Evolutionary conservation across 2,329 filamentous ascomycete species (phyloP), one percentile per base, ranked within the genome.

Genomic region (Calonectria henricotiae): DNA sequence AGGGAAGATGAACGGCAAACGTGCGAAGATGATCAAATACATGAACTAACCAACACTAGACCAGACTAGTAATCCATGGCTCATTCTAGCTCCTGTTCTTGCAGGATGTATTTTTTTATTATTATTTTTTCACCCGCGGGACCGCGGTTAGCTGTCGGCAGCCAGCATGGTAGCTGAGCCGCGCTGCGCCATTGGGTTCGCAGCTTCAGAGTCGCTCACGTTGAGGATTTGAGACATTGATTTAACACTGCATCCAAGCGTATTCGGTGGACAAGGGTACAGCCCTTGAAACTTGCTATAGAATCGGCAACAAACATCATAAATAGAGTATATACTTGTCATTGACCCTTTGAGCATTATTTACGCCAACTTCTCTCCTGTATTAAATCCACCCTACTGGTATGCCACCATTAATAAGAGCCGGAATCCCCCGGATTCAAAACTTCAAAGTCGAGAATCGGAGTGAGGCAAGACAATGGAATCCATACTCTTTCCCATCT

Each of bases 241-340:
- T 39, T 58, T 58, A 17, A 58, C 35, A 39, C 37, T 39, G 32
- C 51, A 39, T 9, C 51, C 32, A 17, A 58, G 51, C 51, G 51
- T 39, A 37, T 58, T 35, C 7, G 23, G 51, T 27, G 32, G n/a
- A n/a, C 51, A 25, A 4, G 25, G 20, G 3, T 39, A 32, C 51
- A 58, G 51, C 32, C 9, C 11, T 17, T 27, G 51, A 58, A 58
- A 58, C 51, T 2, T 39, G 51, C 51, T 58, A 39, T n/a, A 13
- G 12, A 23, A 9, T 37, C 12, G 32, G 13, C 12, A 37, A 23
- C 35, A 32, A 58, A 39, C 35, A 58, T 58, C 51, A 25, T 37
- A 58, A 58, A 39, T 58, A 58, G n/a, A 37, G 20, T 58, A 58
- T 58, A 25, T 58, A 58, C 51, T 23, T 46, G 43, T 46, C 43